Conservation (phyloP, 305 asterid species). For the Ilex paraguariensis region DNA sequence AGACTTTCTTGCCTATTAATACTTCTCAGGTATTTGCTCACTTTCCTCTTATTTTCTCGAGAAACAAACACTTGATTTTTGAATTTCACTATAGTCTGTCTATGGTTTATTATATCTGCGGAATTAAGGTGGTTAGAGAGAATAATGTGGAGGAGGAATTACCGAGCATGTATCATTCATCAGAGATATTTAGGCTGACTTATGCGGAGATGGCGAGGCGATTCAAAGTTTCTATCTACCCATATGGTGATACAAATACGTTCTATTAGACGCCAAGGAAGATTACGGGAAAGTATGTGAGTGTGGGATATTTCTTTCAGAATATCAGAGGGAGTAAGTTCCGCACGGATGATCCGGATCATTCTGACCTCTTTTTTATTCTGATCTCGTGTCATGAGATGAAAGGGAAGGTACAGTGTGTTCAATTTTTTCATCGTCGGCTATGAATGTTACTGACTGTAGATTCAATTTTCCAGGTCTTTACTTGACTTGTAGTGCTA, state of each 20-base stretch:
- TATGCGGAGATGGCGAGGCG: slow-evolving; percentile 24
- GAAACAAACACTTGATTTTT: too few species aligned
- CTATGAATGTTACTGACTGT: too few species aligned
- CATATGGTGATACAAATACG: neutral
- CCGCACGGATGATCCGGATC: slow-evolving; percentile 73
- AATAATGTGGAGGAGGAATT: neutral
- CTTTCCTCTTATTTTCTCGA: too few species aligned
- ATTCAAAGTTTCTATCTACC: slow-evolving; percentile 22
- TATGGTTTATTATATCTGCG: too few species aligned
- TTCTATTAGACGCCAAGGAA: slow-evolving; percentile 20
- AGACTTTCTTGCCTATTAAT: neutral
- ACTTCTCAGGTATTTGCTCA: too few species aligned
- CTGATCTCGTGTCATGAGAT: slow-evolving; percentile 96
- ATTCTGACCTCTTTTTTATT: slow-evolving; percentile 83
- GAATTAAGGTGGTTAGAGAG: too few species aligned
- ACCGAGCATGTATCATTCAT: slow-evolving; percentile 13
- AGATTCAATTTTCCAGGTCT: too few species aligned
- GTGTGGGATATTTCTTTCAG: slow-evolving; percentile 93
- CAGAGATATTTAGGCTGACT: slow-evolving; percentile 10
- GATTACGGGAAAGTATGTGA: slow-evolving; percentile 88
- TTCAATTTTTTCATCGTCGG: too few species aligned
- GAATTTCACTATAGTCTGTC: too few species aligned
- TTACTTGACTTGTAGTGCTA: too few species aligned
- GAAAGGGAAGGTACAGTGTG: slow-evolving; percentile 78
- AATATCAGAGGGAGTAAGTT: slow-evolving; percentile 79